Conservation (phyloP, 768 basidiomycete species). For the Lactifluus piperatus region DNA sequence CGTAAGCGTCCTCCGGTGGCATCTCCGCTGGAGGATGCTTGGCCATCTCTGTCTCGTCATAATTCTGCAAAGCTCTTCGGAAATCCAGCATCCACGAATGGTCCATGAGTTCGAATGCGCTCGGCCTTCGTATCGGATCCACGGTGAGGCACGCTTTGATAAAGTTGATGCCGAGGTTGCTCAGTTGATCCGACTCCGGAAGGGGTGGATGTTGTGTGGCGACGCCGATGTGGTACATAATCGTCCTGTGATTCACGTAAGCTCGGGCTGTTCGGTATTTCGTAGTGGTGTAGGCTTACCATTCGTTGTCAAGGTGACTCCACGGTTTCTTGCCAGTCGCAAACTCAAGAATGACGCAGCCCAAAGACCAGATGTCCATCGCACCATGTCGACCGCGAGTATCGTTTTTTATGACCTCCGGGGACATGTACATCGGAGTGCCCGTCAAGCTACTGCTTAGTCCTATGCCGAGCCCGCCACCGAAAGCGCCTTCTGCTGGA, state of each 20-base stretch:
- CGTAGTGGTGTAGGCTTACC: slow-evolving; percentile 58
- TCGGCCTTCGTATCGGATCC: slow-evolving; percentile 75
- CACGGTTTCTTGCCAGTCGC: slow-evolving; percentile 96
- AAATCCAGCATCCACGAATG: slow-evolving; percentile 89
- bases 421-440: slow-evolving; percentile 99
- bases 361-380: slow-evolving; percentile 98
- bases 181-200: slow-evolving; percentile 85
- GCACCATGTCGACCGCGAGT: slow-evolving; percentile 81
- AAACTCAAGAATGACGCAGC: slow-evolving; percentile 95
- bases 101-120: slow-evolving; percentile 74
- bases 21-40: slow-evolving; percentile 39
- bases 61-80: slow-evolving; percentile 57
- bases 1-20: slow-evolving; percentile 41
- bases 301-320: slow-evolving; percentile 99
- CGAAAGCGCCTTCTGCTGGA: slow-evolving; percentile 33
- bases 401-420: slow-evolving; percentile 95
- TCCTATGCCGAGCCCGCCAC: slow-evolving; percentile 28
- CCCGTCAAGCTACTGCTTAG: slow-evolving; percentile 87
- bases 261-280: background rate
- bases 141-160: slow-evolving; percentile 88
- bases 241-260: slow-evolving; percentile 57
- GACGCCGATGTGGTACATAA: slow-evolving; percentile 99
- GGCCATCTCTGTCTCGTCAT: slow-evolving; percentile 55
- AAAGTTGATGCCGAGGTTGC: slow-evolving; percentile 84
- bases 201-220: slow-evolving; percentile 94